Evolutionary conservation across 1,139 yeast species (phyloP).

Genomic region (Meyerozyma carpophila): DNA sequence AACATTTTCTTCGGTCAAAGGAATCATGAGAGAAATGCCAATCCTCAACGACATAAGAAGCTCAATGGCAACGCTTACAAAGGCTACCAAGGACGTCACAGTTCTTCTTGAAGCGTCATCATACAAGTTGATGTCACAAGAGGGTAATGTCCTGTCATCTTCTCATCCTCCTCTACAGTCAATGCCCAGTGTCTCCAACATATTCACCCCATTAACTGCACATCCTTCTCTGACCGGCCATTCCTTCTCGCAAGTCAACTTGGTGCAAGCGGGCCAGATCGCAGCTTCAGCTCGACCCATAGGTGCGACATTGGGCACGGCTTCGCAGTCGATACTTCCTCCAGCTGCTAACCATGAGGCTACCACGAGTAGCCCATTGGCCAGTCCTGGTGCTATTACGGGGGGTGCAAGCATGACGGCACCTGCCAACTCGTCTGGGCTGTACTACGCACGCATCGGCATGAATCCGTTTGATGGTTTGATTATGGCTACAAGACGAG

Average conservation of each 20-base stretch:
- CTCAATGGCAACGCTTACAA: constrained; percentile 74
- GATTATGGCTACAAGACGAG: constrained; percentile 23
- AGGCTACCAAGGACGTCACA: constrained; percentile 87
- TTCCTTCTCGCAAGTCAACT: constrained; percentile 17
- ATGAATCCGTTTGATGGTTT: constrained; percentile 40
- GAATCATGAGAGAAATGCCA: constrained; percentile 77
- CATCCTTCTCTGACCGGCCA: constrained; percentile 19
- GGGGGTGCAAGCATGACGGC: constrained; percentile 22
- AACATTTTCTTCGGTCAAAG: constrained; percentile 77
- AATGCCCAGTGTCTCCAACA: constrained; percentile 29
- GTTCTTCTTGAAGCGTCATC: constrained; percentile 60
- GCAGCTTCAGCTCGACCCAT: constrained; percentile 27
- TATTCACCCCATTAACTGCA: constrained; percentile 29
- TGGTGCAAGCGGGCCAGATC: constrained; percentile 9
- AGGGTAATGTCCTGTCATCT: constrained; percentile 5
- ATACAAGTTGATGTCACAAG: constrained; percentile 30
- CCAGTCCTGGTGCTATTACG: constrained; percentile 14
- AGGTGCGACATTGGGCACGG: constrained; percentile 25
- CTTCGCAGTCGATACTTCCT: constrained; percentile 12
- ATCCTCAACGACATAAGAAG: constrained; percentile 75
- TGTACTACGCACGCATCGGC: constrained; percentile 32
- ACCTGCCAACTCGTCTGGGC: constrained; percentile 34
- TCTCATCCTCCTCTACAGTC: constrained; percentile 24
- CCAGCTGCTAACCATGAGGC: constrained; percentile 3
- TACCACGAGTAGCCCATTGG: constrained; percentile 12